Base-by-base conservation (phyloP, 352 stramenopile species). In the Phytophthora boehmeriae region DNA sequence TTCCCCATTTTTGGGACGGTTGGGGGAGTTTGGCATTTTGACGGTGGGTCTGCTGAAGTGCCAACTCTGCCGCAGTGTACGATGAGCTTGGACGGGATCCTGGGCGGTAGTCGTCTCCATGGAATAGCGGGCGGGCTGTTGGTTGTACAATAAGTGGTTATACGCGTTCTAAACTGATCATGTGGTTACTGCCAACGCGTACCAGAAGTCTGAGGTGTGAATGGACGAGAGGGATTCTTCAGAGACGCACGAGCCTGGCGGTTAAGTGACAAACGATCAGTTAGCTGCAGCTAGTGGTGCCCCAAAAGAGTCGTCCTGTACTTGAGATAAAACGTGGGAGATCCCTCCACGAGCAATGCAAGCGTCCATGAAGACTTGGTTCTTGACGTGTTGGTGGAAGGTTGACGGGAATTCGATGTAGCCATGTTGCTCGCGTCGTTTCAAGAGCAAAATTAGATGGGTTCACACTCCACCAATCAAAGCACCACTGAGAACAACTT, bases 151-250 rank as follows among this genome's bases (percentile, higher is more conserved):
- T 14, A 17, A 57, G 19, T 41, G 16, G 20, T 28, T 14, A 48
- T 5, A 9, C 2, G 17, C 4, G 17, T n/a, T 48, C 34, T 6
- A 48, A 27, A 10, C 14, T 22, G 5, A 22, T 23, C 2, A 46
- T 46, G 25, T 17, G n/a, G 23, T 19, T 16, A 16, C 55, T 11
- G 19, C 17, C 38, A 13, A 5, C 10, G 11, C 45, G 19, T 65
- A 81, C 76, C 67, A 41, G 69, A 76, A 4, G 76, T 80, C 20
- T 83, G 78, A 0, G 84, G 86, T 14, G 86, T 95, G 60, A 78
- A 93, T 17, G 86, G 86, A n/a, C 86, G 77, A 4, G 84, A 93
- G 0, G 86, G 86, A 23, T 91, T 89, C 57, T 92, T 93, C 10
- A 95, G 70, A 27, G 84, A 93, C 4, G 84, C 86, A 19, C 84